phyloP scores from a whole-genome alignment of 371 early-diverging fungal species.

The Conidiobolus incongruus region DNA sequence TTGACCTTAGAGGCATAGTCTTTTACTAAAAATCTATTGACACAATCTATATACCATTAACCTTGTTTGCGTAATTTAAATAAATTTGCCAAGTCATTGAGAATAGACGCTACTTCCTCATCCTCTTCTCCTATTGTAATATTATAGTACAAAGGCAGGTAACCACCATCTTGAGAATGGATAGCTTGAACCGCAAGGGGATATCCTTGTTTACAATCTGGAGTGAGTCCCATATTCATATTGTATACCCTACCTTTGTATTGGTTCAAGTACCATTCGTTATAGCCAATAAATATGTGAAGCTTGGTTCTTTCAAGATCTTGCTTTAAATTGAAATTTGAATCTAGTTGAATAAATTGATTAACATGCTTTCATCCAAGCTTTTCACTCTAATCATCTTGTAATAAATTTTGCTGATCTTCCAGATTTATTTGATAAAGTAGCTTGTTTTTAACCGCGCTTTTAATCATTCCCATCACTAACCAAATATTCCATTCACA shows the following conservation, averaged over 20 bases:
- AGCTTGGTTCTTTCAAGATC: slow-evolving; percentile 5
- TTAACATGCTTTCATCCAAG: too few species aligned
- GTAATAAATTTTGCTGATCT: too few species aligned
- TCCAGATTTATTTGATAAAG: slow-evolving; percentile 7
- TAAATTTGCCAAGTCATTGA: too few species aligned
- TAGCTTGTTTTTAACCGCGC: slow-evolving; percentile 9
- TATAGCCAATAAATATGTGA: slow-evolving; percentile 12
- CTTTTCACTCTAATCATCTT: too few species aligned
- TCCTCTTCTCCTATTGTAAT: slow-evolving; percentile 6
- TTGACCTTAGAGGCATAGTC: too few species aligned
- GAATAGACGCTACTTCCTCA: not conserved
- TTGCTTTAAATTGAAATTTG: too few species aligned
- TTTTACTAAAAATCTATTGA: too few species aligned
- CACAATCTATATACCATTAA: too few species aligned
- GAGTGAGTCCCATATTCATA: slow-evolving; percentile 16
- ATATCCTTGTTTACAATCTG: slow-evolving; percentile 14
- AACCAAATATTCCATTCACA: slow-evolving; percentile 20
- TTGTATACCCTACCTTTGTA: slow-evolving; percentile 14
- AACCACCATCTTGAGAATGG: slow-evolving; percentile 12
- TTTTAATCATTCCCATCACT: slow-evolving; percentile 12
- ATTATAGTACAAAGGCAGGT: slow-evolving; percentile 15
- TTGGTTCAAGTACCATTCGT: slow-evolving; percentile 10
- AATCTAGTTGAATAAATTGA: too few species aligned
- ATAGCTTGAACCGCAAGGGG: slow-evolving; percentile 14
- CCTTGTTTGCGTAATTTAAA: too few species aligned